phyloP scores from a whole-genome alignment of 306 rosid species.

The Lablab purpureus region DNA sequence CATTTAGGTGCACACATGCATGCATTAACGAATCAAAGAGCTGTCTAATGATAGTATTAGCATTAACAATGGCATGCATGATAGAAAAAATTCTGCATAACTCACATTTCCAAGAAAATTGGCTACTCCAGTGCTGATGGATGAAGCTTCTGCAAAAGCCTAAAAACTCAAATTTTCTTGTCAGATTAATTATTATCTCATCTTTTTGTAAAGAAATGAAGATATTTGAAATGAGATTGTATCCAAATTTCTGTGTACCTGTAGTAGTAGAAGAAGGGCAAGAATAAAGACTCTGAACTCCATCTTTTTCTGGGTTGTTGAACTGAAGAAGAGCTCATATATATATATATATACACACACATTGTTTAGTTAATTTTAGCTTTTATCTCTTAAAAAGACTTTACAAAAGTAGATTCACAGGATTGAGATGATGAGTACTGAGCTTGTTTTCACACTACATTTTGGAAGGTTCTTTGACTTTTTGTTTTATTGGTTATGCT shows the following conservation, averaged over 20 bases:
- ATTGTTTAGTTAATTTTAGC: background rate
- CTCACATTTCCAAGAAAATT: conserved; percentile 46
- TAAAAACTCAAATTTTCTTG: conserved; percentile 8
- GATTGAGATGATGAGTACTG: conserved; percentile 7
- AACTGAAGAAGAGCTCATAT: conserved; percentile 1
- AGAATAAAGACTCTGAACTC: conserved; percentile 40
- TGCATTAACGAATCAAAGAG: background rate
- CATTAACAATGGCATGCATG: background rate
- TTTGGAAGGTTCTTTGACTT: conserved; percentile 48
- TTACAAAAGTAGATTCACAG: conserved; percentile 43
- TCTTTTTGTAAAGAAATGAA: background rate
- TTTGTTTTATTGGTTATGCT: background rate
- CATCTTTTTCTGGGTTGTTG: conserved; percentile 38
- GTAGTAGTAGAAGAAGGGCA: conserved; percentile 43
- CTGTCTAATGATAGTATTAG: background rate
- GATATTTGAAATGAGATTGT: background rate
- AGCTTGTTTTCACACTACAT: conserved; percentile 8
- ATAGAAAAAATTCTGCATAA: background rate
- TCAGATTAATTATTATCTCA: background rate
- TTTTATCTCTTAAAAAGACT: conserved; percentile 11
- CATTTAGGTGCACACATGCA: background rate
- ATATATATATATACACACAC: conserved; percentile 35
- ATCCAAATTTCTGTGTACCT: conserved; percentile 14
- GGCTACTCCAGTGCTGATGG: conserved; percentile 32
- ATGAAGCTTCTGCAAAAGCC: conserved; percentile 61